phyloP scores from a whole-genome alignment of 495 filamentous ascomycete genomes.

The Neurospora sp. region DNA sequence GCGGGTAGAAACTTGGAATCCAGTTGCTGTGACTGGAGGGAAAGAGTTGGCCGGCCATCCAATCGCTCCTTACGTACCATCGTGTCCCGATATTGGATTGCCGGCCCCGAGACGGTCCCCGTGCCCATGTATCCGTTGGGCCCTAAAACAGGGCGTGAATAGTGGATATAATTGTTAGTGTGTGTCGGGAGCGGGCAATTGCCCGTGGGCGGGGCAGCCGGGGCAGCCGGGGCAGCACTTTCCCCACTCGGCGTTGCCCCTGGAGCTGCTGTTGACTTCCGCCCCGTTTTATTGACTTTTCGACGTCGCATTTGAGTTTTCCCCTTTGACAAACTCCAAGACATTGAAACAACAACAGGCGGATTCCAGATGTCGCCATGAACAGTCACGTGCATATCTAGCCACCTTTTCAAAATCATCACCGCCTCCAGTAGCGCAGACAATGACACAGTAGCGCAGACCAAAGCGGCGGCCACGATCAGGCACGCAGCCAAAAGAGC shows the following conservation, averaged over 20 bases:
- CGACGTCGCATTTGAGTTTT: not conserved
- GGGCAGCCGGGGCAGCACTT: not conserved
- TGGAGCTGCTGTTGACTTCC: not conserved
- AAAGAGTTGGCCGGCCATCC: not conserved
- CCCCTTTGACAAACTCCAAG: not conserved
- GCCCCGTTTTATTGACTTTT: not conserved
- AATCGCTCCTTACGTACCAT: not conserved
- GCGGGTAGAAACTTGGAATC: not conserved
- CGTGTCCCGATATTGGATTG: not conserved
- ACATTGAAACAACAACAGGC: not conserved
- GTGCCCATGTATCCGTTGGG: not conserved
- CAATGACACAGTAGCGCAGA: not conserved
- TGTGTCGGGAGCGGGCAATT: not conserved
- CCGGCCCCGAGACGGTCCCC: not conserved
- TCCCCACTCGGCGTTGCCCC: not conserved
- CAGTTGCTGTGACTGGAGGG: not conserved
- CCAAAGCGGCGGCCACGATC: not conserved
- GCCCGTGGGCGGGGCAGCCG: not conserved
- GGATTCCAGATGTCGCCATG: not conserved
- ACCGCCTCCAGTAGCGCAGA: not conserved
- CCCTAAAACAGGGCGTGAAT: not conserved
- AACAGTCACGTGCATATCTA: not conserved
- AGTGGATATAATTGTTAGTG: not conserved
- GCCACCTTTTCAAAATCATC: not conserved
- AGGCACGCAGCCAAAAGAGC: not conserved